These are phyloP conservation scores for Salvia sclarea DNA, from an alignment of 305 asterid species.

Conservation along the genomic window DNA sequence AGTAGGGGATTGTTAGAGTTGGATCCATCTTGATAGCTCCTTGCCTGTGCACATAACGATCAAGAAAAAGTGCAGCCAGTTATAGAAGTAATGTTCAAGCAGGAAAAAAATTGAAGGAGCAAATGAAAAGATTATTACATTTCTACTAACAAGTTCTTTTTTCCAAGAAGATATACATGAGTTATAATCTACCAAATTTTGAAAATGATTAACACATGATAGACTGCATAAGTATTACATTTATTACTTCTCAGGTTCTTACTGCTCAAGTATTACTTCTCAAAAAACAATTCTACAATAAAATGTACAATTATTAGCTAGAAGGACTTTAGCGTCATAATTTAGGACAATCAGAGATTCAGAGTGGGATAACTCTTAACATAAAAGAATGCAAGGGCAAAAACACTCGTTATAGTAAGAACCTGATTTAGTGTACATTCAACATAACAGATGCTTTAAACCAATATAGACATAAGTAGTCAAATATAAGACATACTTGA, in stretches of 20 bases:
- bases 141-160: background rate
- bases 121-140: conserved; percentile 13
- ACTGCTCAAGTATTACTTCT: conserved; percentile 15
- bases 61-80: conserved; percentile 15
- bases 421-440: conserved; percentile 4
- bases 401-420: conserved; percentile 1
- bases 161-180: background rate
- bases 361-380: background rate
- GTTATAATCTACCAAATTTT: conserved; percentile 9
- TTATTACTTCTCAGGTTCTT: too few relatives aligned
- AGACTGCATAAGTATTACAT: too few relatives aligned
- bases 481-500: conserved; percentile 51
- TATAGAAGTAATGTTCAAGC: conserved; percentile 8
- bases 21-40: conserved; percentile 61
- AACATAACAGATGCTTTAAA: conserved; percentile 22
- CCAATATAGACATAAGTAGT: background rate
- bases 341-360: background rate
- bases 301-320: background rate
- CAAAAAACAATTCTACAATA: background rate
- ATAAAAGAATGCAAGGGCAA: background rate
- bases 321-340: background rate
- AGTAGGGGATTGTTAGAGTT: conserved; percentile 53
- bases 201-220: background rate
- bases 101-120: background rate
- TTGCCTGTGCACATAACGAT: conserved; percentile 46